These are phyloP conservation scores for Trichoderma hamatum DNA, from an alignment of 2,329 filamentous ascomycete species.

Conservation along the genomic window DNA sequence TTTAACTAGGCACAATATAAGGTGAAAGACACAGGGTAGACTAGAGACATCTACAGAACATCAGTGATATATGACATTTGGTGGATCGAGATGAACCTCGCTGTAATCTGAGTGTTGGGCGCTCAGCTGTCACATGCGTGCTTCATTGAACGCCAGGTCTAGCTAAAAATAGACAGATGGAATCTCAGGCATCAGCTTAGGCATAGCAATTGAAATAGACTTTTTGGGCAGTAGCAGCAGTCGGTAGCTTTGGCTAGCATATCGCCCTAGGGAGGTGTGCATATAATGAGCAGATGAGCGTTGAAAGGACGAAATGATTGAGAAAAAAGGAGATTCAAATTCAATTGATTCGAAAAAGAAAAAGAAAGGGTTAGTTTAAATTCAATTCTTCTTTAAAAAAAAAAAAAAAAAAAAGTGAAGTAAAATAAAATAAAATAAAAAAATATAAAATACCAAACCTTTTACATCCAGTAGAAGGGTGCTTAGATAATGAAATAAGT, in stretches of 20 bases:
- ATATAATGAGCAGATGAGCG: no score
- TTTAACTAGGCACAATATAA: neutral
- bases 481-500: constrained; percentile 10
- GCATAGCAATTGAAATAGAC: neutral
- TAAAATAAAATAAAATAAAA: no score
- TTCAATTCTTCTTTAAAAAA: no score
- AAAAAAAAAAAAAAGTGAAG: no score
- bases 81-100: neutral
- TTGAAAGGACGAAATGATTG: no score
- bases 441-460: no score
- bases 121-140: neutral
- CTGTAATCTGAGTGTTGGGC: neutral
- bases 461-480: no score
- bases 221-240: neutral
- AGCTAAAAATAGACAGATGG: neutral
- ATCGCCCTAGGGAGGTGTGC: no score
- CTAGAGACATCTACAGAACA: neutral
- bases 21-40: neutral
- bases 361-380: neutral
- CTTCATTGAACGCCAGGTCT: neutral
- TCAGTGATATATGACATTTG: neutral
- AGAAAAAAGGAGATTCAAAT: no score
- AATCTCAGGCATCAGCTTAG: neutral
- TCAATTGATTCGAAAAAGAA: neutral
- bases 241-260: neutral